Evolutionary conservation across 2,329 filamentous ascomycete genomes (phyloP), one percentile per base, ranked within the genome.

Genomic region (Scedosporium aurantiacum): DNA sequence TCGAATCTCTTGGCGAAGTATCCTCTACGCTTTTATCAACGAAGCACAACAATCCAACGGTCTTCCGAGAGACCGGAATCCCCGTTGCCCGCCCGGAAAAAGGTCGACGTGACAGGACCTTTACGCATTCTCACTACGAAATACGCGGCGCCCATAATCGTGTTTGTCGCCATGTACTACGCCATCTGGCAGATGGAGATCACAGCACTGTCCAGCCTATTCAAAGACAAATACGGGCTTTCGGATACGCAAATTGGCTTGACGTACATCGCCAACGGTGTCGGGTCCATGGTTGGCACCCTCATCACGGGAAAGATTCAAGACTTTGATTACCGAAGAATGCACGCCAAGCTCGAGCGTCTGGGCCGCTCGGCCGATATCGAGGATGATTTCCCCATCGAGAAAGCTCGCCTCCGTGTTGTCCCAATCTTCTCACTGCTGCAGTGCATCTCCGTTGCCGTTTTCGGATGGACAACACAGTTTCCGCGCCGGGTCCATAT

Each of bases 381-480:
- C 28, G 68, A 70, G 0, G 60, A 66, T 3, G 60, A 66, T 3
- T 79, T 82, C 32, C 78, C 79, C 0, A 69, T 82, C 0, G 80
- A 83, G 65, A 76, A 71, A 37, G 79, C 80, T 0, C 78, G 81
- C 0, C 75, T 83, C 1, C 76, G 79, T 2, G 73, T 79, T 0
- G 68, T 82, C 0, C 78, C 77, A 0, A 23, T 78, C 0, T 79
- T 79, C 58, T 71, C 75, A 0, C 21, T 74, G 3, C 12, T 79
- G 0, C 78, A 82, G 62, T 77, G 76, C 52, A 57, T 74, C 0
- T 78, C 79, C 0, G 73, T 81, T 16, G 55, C 81, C 1, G 64
- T 77, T 23, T 83, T 82, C 57, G 80, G 81, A 40, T 83, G 81
- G 80, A 78, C 76, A 0, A 74, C 81, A 6, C 70, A 80, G 14